These are phyloP conservation scores for Fraxinus excelsior DNA, from an alignment of 257 asterid species.

Conservation along the genomic window DNA sequence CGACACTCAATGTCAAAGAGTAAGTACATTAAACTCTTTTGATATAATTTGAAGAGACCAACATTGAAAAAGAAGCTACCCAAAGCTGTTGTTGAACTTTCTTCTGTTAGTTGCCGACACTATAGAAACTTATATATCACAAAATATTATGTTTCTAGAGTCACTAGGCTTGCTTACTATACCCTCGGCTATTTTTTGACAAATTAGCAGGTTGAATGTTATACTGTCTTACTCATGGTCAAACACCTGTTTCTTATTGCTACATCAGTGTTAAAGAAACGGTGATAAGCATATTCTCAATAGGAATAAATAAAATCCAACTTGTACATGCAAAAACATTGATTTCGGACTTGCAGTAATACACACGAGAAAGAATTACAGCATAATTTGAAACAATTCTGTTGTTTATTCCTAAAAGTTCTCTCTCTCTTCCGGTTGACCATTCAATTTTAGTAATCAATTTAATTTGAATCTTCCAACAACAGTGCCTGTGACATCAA, in stretches of 20 bases:
- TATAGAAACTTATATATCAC: not conserved
- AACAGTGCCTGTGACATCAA: not conserved
- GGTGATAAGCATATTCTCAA: conserved; percentile 1
- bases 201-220: not conserved
- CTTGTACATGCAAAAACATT: not conserved
- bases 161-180: not conserved
- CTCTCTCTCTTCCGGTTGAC: not conserved
- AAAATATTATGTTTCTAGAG: not conserved
- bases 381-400: conserved; percentile 1
- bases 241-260: not conserved
- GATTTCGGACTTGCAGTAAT: not conserved
- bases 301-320: not conserved
- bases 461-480: not conserved
- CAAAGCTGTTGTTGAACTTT: not conserved
- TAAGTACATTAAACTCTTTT: conserved; percentile 32
- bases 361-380: not conserved
- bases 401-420: not conserved
- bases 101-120: not conserved
- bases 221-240: not conserved
- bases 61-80: not conserved
- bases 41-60: not conserved
- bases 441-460: not conserved
- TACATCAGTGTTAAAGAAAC: not conserved
- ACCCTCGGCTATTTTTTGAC: not conserved
- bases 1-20: conserved; percentile 69